Conservation (phyloP, 2,329 filamentous ascomycete genomes). For the Aspergillus ruber region DNA sequence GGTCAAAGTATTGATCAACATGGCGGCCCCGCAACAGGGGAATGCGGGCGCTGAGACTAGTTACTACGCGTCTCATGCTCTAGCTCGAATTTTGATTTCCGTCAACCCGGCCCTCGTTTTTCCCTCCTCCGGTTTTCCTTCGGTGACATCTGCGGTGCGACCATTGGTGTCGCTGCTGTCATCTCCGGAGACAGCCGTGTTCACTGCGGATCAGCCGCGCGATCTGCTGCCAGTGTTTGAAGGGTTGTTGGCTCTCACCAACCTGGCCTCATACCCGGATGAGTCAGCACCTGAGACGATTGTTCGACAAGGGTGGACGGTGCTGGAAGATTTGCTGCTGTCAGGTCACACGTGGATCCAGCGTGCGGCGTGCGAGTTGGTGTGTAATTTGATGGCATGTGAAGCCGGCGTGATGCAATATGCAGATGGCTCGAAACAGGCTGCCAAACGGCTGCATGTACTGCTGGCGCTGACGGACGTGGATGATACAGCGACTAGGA, state of each 20-base stretch:
- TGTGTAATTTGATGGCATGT: conserved; percentile 70
- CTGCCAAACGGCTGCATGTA: conserved; percentile 70
- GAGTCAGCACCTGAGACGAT: conserved; percentile 57
- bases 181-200: conserved; percentile 54
- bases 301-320: conserved; percentile 65
- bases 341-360: conserved; percentile 68
- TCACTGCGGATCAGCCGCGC: conserved; percentile 47
- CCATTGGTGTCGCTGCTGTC: conserved; percentile 70
- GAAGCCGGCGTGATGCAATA: conserved; percentile 42
- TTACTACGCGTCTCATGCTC: conserved; percentile 66
- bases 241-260: conserved; percentile 83
- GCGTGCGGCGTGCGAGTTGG: conserved; percentile 76
- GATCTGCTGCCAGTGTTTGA: conserved; percentile 89
- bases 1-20: conserved; percentile 74
- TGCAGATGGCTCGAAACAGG: conserved; percentile 53
- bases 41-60: conserved; percentile 36
- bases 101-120: conserved; percentile 82
- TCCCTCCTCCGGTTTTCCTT: conserved; percentile 65
- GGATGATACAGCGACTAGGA: conserved; percentile 70
- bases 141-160: conserved; percentile 69
- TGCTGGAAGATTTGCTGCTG: conserved; percentile 77
- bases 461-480: conserved; percentile 82
- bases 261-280: conserved; percentile 64
- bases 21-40: conserved; percentile 41
- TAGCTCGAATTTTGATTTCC: conserved; percentile 79